A percentile compares a stretch with the other conserved stretches of the same genome.
These are phyloP conservation scores for Eimeria tenella DNA, from an alignment of 169 alveolate species.

Conservation along the genomic window DNA sequence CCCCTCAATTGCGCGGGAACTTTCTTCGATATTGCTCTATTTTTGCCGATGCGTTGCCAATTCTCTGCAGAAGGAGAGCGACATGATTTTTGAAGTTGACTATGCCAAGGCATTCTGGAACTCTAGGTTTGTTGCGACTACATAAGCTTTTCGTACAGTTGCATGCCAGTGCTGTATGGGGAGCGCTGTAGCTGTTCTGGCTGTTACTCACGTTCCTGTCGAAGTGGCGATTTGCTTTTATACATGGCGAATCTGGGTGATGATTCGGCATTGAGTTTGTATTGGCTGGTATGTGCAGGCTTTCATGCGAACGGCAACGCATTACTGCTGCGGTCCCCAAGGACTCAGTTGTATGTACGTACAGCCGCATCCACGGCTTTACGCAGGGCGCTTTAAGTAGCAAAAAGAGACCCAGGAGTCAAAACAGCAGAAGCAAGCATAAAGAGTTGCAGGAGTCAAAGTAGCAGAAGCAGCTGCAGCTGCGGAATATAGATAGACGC, in stretches of 20 bases:
- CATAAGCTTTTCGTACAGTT: background rate
- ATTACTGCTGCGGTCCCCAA: constrained; percentile 82
- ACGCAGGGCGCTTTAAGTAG: constrained; percentile 11
- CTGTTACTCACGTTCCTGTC: too few relatives aligned
- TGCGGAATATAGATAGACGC: background rate
- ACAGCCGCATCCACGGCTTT: constrained; percentile 54
- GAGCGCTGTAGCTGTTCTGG: background rate
- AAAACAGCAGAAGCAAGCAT: background rate
- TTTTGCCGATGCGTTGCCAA: background rate
- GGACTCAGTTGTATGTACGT: constrained; percentile 81
- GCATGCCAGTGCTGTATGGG: background rate
- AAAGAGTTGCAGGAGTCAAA: background rate
- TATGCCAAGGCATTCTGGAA: constrained; percentile 90
- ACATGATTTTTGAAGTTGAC: constrained; percentile 84
- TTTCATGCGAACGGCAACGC: constrained; percentile 86
- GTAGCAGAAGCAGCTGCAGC: background rate
- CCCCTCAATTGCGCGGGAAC: background rate
- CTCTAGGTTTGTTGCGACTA: constrained; percentile 84
- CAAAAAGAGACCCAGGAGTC: background rate
- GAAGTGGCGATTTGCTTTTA: too few relatives aligned
- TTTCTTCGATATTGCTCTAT: background rate
- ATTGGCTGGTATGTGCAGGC: constrained; percentile 70
- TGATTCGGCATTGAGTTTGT: background rate
- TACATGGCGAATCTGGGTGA: too few relatives aligned
- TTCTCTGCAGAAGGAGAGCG: constrained; percentile 83